Conservation (phyloP, 2,329 filamentous ascomycete species). For the Cercospora sp. region DNA sequence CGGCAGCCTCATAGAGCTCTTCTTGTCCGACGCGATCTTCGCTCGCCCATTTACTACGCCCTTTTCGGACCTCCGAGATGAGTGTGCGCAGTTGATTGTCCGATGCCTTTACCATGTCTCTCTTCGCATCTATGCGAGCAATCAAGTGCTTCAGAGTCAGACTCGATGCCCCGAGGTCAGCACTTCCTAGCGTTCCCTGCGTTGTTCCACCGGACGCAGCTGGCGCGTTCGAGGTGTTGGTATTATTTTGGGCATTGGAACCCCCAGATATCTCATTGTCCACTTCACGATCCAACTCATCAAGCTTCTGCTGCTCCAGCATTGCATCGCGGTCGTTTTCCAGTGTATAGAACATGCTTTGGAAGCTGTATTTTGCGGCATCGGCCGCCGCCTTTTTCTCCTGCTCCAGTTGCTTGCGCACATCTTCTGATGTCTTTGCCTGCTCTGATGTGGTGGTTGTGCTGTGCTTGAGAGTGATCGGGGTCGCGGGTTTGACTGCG, state of each 20-base stretch:
- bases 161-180: constrained; percentile 93
- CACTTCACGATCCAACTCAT: constrained; percentile 93
- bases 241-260: constrained; percentile 50
- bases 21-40: constrained; percentile 97
- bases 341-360: constrained; percentile 90
- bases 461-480: constrained; percentile 50
- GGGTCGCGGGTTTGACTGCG: constrained; percentile 59
- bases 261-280: constrained; percentile 86
- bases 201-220: constrained; percentile 59
- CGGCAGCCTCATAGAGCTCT: constrained; percentile 92
- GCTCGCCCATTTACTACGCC: constrained; percentile 97
- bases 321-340: constrained; percentile 95
- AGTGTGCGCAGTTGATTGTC: constrained; percentile 88
- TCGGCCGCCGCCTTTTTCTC: constrained; percentile 89
- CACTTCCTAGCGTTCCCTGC: constrained; percentile 86
- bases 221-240: constrained; percentile 50
- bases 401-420: constrained; percentile 89
- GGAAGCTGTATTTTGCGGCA: constrained; percentile 83
- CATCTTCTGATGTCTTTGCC: constrained; percentile 76
- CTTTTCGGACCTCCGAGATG: constrained; percentile 97
- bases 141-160: constrained; percentile 96
- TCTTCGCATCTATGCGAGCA: constrained; percentile 88
- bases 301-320: constrained; percentile 94
- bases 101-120: constrained; percentile 83
- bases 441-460: constrained; percentile 51